Base-by-base conservation (phyloP, 108 stramenopile genomes). In the Hondaea fermentalgiana region DNA sequence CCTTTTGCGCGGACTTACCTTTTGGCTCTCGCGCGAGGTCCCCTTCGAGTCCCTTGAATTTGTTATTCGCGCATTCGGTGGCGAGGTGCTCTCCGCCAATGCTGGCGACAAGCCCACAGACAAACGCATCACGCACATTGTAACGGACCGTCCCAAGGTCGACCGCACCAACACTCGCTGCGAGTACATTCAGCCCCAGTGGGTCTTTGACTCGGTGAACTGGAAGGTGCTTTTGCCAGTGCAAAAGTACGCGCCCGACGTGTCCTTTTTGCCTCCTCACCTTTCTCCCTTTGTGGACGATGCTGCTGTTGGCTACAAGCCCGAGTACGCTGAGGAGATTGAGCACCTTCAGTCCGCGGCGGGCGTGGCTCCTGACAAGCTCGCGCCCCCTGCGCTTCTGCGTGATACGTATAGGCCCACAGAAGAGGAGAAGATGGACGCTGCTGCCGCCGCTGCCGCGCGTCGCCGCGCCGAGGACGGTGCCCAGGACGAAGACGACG, bases 231-330 rank as follows among this genome's bases (percentile, higher is more conserved):
- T 97, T 19, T 92, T 98, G 44, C 98, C 99, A 3, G 92, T 95
- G 60, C 91, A 91, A 21, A 95, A 91, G 90, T 99, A 99, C 90
- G 95, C 90, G 19, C 96, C 98, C 5, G 98, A 98, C n/a, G 95
- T 88, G 19, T 64, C 89, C 10, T 92, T 98, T 14, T 92, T 98
- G 57, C 99, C 99, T 42, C 98, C 98, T n/a, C 99, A 99, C 92
- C 92, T 99, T 16, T 96, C 96, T 60, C 99, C 99, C 28, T 99
- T 98, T 96, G 97, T 99, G 5, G 97, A 99, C 87, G 96, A 99
- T 89, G 96, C 96, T 53, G 96, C 96, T 72, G 99, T 98, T 91
- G 98, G 99, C 28, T 99, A 99, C 93, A 94, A 96, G 83, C 99
- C 99, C 12, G 96, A 96, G 42, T 99, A 98, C 92, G 93, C 96